These are phyloP conservation scores for Xylaria flabelliformis DNA, from an alignment of 495 filamentous ascomycete genomes.

Conservation along the genomic window DNA sequence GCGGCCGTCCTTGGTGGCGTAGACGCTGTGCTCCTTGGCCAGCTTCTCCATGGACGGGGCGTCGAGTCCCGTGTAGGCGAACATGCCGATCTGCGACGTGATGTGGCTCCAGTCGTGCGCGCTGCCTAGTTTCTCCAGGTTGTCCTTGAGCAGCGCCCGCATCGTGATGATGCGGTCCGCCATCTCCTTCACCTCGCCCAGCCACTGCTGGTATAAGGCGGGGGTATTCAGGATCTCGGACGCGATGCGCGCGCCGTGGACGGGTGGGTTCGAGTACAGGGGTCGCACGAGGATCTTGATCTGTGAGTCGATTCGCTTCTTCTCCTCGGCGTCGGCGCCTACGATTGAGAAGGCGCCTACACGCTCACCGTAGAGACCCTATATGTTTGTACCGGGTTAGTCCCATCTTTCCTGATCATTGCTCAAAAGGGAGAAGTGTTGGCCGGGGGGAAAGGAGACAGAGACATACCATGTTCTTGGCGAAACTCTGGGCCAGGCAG, in stretches of 20 bases:
- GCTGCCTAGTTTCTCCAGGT: slow-evolving; percentile 91
- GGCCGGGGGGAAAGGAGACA: not conserved
- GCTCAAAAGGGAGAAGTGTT: too few relatives aligned
- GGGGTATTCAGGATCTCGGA: slow-evolving; percentile 90
- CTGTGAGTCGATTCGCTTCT: slow-evolving; percentile 95
- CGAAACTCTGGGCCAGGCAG: slow-evolving; percentile 91
- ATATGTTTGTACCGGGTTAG: not conserved
- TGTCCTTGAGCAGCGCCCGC: slow-evolving; percentile 89
- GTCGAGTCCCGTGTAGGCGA: slow-evolving; percentile 94
- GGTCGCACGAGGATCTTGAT: slow-evolving; percentile 98
- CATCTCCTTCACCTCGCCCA: slow-evolving; percentile 97
- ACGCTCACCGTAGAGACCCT: slow-evolving; percentile 98
- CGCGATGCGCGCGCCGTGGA: slow-evolving; percentile 94
- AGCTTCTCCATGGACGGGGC: slow-evolving; percentile 91
- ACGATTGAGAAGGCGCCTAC: slow-evolving; percentile 96
- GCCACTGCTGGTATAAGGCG: slow-evolving; percentile 89
- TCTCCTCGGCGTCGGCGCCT: slow-evolving; percentile 83
- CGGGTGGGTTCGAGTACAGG: slow-evolving; percentile 96
- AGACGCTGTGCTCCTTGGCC: slow-evolving; percentile 97
- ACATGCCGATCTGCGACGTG: slow-evolving; percentile 99
- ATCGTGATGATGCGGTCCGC: slow-evolving; percentile 98
- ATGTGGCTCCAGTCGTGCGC: slow-evolving; percentile 99
- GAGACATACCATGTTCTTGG: slow-evolving; percentile 92
- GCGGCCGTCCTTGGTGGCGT: slow-evolving; percentile 95
- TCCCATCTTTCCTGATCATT: too few relatives aligned